phyloP scores from a whole-genome alignment of 2,329 filamentous ascomycete genomes.

The Cytospora schulzeri region DNA sequence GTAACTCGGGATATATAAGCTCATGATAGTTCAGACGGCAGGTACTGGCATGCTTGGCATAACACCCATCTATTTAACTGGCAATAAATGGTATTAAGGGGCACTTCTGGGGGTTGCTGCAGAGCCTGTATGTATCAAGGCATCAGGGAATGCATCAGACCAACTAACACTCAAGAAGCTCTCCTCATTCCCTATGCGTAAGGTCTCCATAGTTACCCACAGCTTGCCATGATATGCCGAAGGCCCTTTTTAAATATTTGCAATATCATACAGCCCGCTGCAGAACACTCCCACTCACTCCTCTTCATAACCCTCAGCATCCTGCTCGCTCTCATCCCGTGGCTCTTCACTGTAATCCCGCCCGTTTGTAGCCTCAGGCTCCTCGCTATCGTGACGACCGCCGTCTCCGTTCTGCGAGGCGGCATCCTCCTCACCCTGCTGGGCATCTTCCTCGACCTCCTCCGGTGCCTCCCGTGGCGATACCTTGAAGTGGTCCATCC shows the following conservation, averaged over 20 bases:
- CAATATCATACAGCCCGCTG: neutral
- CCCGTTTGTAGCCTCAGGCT: conserved; percentile 20
- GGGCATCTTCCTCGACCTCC: conserved; percentile 39
- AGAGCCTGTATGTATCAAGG: neutral
- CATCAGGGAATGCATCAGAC: neutral
- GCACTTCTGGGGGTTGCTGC: neutral
- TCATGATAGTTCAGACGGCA: neutral
- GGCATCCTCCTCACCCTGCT: conserved; percentile 34
- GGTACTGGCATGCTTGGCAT: neutral
- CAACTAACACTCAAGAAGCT: neutral
- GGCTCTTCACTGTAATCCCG: conserved; percentile 28
- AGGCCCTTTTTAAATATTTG: neutral
- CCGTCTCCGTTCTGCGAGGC: conserved; percentile 28
- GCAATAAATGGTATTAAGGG: neutral
- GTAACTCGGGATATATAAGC: neutral
- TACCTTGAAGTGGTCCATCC: conserved; percentile 55
- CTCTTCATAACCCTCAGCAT: conserved; percentile 36
- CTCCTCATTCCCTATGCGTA: neutral
- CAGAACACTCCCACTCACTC: conserved; percentile 29
- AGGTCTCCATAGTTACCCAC: neutral
- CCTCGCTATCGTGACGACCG: conserved; percentile 28
- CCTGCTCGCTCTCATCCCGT: conserved; percentile 32
- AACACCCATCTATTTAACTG: neutral
- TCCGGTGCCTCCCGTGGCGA: conserved; percentile 54
- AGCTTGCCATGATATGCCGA: neutral